Percentiles rank a stretch among this genome's conserved stretches.
phyloP scores from a whole-genome alignment of 352 stramenopile genomes.

The Pythium plurisporium region DNA sequence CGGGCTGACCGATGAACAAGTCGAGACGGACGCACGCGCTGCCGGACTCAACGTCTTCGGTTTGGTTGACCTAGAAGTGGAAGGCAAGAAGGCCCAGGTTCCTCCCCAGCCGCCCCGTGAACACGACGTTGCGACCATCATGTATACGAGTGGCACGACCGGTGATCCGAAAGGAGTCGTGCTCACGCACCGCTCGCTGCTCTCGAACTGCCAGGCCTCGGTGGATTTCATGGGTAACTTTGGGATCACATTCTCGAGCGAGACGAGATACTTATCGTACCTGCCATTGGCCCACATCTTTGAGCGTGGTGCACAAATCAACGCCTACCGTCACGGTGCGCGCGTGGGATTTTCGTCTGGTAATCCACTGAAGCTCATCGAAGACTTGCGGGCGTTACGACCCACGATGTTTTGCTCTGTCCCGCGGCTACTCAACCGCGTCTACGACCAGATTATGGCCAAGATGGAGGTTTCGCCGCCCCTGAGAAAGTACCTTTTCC shows the following conservation, averaged over 20 bases:
- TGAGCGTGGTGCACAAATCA: conserved; percentile 85
- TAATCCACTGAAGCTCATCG: conserved; percentile 86
- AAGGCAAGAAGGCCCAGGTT: conserved; percentile 38
- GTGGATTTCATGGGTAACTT: conserved; percentile 22
- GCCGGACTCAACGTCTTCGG: conserved; percentile 39
- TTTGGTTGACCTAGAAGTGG: conserved; percentile 31
- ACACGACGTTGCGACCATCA: conserved; percentile 92
- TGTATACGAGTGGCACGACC: conserved; percentile 76
- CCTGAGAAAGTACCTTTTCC: conserved; percentile 31
- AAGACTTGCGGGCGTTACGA: conserved; percentile 89
- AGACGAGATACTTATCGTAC: conserved; percentile 90
- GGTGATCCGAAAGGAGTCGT: conserved; percentile 67
- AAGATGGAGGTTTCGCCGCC: conserved; percentile 21
- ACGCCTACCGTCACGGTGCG: conserved; percentile 80
- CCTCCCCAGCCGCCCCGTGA: conserved; percentile 36
- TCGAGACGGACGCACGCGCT: conserved; percentile 28
- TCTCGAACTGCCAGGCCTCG: conserved; percentile 17
- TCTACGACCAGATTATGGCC: conserved; percentile 81
- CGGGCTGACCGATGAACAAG: conserved; percentile 30
- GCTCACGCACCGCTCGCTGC: conserved; percentile 53
- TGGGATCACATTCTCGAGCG: conserved; percentile 94
- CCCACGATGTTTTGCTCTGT: conserved; percentile 91
- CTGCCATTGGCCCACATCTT: conserved; percentile 95
- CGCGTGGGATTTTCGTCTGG: conserved; percentile 70
- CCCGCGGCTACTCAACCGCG: conserved; percentile 90